These are phyloP conservation scores for Begonia masoniana DNA, from an alignment of 306 rosid species.

Conservation along the genomic window DNA sequence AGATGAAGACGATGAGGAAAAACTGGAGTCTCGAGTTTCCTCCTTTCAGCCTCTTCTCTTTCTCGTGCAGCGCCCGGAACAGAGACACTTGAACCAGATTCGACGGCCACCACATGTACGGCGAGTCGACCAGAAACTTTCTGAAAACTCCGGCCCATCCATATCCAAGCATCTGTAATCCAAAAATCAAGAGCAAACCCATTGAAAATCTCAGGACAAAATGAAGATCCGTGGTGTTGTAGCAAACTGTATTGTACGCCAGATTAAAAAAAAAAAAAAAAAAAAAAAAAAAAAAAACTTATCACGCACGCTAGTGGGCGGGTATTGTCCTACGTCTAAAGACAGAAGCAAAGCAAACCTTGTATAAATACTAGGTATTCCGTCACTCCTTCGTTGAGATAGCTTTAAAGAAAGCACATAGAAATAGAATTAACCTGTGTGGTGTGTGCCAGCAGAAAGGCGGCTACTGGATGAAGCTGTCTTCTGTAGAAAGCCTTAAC, in stretches of 20 bases:
- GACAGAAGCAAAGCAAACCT: too few species aligned
- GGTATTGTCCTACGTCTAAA: too few species aligned
- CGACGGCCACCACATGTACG: constrained; percentile 97
- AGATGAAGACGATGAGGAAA: constrained; percentile 38
- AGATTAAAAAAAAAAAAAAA: too few species aligned
- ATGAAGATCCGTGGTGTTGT: too few species aligned
- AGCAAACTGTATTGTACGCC: too few species aligned
- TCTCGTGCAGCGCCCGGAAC: constrained; percentile 84
- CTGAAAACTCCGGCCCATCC: constrained; percentile 97
- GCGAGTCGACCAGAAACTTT: constrained; percentile 69
- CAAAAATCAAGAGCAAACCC: too few species aligned
- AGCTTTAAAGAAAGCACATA: too few species aligned
- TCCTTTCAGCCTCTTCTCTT: constrained; percentile 56
- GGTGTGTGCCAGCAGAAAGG: constrained; percentile 47
- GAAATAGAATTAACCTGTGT: constrained; percentile 44
- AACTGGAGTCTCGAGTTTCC: constrained; percentile 66
- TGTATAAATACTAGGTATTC: too few species aligned
- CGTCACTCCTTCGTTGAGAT: too few species aligned
- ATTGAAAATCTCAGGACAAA: too few species aligned
- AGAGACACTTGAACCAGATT: constrained; percentile 82
- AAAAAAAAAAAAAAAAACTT: too few species aligned
- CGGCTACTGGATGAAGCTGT: constrained; percentile 41
- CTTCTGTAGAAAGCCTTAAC: constrained; percentile 79
- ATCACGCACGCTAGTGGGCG: too few species aligned
- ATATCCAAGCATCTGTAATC: constrained; percentile 71